Percentiles rank a stretch among this genome's conserved stretches.
phyloP scores from a whole-genome alignment of 1,139 yeast species.

The Nematodospora anomalae region DNA sequence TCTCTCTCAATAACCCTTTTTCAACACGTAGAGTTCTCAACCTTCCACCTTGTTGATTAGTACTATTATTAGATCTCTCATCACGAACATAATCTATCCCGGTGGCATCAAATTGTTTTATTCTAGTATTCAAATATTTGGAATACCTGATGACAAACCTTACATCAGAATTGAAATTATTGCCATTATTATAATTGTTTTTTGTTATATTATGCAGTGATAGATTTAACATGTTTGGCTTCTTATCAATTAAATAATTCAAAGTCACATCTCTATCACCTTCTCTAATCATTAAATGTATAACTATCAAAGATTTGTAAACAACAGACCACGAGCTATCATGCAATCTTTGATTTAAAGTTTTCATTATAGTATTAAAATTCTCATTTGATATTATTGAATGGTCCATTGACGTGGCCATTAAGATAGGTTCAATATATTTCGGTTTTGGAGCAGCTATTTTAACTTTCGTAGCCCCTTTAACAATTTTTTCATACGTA shows the following conservation, averaged over 20 bases:
- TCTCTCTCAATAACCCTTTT: constrained; percentile 81
- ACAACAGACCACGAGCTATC: constrained; percentile 91
- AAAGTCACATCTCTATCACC: constrained; percentile 77
- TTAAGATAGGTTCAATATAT: constrained; percentile 87
- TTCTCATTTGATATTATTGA: constrained; percentile 52
- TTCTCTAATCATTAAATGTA: constrained; percentile 90
- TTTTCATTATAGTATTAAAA: constrained; percentile 66
- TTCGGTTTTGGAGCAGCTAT: constrained; percentile 98
- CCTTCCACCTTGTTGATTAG: constrained; percentile 57
- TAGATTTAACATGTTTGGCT: constrained; percentile 54
- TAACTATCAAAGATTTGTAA: constrained; percentile 77
- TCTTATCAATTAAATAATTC: constrained; percentile 57
- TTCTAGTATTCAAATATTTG: constrained; percentile 67
- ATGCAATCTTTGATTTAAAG: constrained; percentile 59
- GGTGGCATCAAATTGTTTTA: constrained; percentile 64
- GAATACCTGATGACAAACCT: constrained; percentile 67
- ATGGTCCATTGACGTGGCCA: constrained; percentile 60
- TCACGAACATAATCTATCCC: constrained; percentile 78
- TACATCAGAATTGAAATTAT: constrained; percentile 50
- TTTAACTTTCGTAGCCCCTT: constrained; percentile 54
- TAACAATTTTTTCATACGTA: constrained; percentile 47
- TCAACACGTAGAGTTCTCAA: constrained; percentile 65
- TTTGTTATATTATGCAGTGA: constrained; percentile 32
- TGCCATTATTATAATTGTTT: constrained; percentile 22
- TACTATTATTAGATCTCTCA: constrained; percentile 50